Percentiles rank a stretch among this genome's conserved stretches.
phyloP scores from a whole-genome alignment of 73 alveolate species.

The Paramecium sexaurelia region DNA sequence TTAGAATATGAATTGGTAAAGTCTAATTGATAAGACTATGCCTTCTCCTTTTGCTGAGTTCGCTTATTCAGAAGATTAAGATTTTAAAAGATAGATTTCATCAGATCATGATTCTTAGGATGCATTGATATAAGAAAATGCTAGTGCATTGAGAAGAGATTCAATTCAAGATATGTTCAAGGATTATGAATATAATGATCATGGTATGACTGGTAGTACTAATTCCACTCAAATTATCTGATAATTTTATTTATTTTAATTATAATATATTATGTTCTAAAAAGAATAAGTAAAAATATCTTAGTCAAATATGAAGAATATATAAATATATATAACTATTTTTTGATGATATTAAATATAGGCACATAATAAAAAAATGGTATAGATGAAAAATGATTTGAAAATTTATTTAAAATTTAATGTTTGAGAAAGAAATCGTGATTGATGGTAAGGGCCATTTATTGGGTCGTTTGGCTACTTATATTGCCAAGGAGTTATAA shows the following conservation, averaged over 20 bases:
- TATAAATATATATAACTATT: too few relatives aligned
- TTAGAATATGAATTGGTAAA: constrained; percentile 84
- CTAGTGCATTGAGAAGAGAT: not conserved
- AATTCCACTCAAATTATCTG: constrained; percentile 4
- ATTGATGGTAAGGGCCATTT: constrained; percentile 99
- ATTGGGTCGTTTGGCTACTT: constrained; percentile 98
- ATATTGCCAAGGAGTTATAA: constrained; percentile 96
- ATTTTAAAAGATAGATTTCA: constrained; percentile 32
- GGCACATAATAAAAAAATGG: not conserved
- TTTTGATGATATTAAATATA: not conserved
- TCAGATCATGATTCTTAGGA: constrained; percentile 54
- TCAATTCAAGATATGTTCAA: not conserved
- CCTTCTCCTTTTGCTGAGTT: constrained; percentile 72
- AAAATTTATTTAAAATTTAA: constrained; percentile 57
- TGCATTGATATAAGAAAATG: constrained; percentile 21
- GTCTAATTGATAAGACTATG: constrained; percentile 74
- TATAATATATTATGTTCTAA: not conserved
- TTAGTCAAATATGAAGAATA: too few relatives aligned
- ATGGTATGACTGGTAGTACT: constrained; percentile 37
- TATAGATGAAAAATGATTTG: constrained; percentile 32
- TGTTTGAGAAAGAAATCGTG: constrained; percentile 95
- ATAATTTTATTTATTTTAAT: not conserved
- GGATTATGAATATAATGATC: constrained; percentile 40
- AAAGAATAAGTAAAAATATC: too few relatives aligned
- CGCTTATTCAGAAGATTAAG: constrained; percentile 63